Evolutionary conservation across 2,329 filamentous ascomycete species (phyloP), one percentile per base, ranked within the genome.

Genomic region (Colletotrichum sp.): DNA sequence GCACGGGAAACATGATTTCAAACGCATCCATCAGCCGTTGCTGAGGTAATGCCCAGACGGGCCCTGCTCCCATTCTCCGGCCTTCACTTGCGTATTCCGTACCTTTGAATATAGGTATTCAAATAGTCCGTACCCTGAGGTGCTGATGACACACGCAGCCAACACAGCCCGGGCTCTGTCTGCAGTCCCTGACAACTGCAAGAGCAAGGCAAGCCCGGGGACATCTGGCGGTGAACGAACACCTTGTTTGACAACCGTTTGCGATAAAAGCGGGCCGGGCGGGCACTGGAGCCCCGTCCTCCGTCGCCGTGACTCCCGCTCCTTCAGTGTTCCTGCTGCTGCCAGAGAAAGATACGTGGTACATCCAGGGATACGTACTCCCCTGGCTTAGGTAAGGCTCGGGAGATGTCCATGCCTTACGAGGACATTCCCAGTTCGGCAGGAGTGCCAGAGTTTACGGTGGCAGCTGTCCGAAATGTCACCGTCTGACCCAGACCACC

Each of bases 41-140:
- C 73, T 69, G 59, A 73, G 70, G 70, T 76, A 73, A 76, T 76
- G 73, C 70, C 73, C 63, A 64, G 72, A 30, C 55, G 36, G 24
- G 55, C 28, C 65, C n/a, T 21, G 62, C 16, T 30, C 62, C 24
- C 18, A n/a, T 18, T 30, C 28, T 34, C 12, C 24, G 55, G 55
- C 7, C n/a, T 6, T 49, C n/a, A 49, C 10, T 21, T 21, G 44
- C 44, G 44, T 12, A 21, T 21, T n/a, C 39, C 1, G 1, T 44
- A 18, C 39, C 5, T 18, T 44, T 10, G 3, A 2, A 10, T 3
- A 2, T 44, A n/a, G 39, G 8, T 44, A 44, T 7, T 12, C 44
- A 21, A 52, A 21, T 7, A 21, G 18, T 49, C 44, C 16, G 3
- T 52, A 21, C 44, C 44, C n/a, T 52, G 12, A 59, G 13, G 55